Evolutionary conservation across 768 basidiomycete genomes (phyloP), one percentile per base, ranked within the genome.

Genomic region (Tylopilus plumbeoviolaceoides): DNA sequence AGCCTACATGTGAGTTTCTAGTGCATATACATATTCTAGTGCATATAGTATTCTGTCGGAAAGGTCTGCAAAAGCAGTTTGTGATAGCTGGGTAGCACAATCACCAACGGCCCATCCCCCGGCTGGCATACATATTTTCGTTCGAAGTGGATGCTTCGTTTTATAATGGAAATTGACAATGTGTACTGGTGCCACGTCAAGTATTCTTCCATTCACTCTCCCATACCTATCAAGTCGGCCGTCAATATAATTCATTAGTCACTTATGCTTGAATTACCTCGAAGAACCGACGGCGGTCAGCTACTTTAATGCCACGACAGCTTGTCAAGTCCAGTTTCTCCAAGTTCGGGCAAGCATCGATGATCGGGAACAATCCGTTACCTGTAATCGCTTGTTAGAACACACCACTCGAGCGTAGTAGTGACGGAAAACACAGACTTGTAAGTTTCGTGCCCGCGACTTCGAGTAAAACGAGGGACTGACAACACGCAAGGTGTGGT

Each of bases 211-310:
- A 42, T 23, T 64, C 64, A 2, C 20, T 55, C 40, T 66, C 57
- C 68, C 67, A 68, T 44, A 64, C 62, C 67, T 68, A 35, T 27
- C 14, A 3, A 23, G 14, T 9, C 23, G 17, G 28, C 33, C 36
- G 18, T 56, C 42, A 56, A 33, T 35, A 23, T 15, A 17, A 49
- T 15, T 27, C 17, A 5, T 31, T 15, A 17, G 25, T 9, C 39
- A 42, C 78, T 17, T 39, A 18, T 12, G 9, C 38, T 12, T 18
- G 1, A 9, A 7, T 43, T 35, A 61, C 85, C 73, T 87, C 83
- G 59, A 89, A 89, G 59, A 89, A 83, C 7, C 76, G 76, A 14
- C 87, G 75, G 23, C 86, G 71, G 55, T 86, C 83, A 1, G 72
- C 72, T 5, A 87, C 75, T 7, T 61, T 72, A 48, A 89, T 74